Evolutionary conservation across 1,139 yeast species (phyloP).

Genomic region (Saccharomyces hybrid): DNA sequence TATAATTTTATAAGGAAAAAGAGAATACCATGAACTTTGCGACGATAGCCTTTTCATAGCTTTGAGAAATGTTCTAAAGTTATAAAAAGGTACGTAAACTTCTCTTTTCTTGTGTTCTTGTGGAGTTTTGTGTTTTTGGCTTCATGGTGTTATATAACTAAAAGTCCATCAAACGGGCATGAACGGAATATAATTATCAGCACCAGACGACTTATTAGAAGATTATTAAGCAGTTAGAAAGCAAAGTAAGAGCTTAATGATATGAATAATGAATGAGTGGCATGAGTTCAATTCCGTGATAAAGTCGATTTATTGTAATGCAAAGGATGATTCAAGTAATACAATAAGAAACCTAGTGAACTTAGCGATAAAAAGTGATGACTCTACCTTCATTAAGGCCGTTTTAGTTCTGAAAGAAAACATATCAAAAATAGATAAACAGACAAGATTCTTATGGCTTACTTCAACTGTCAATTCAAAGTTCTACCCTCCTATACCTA

Average conservation of each 20-base stretch:
- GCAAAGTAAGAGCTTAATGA: not conserved
- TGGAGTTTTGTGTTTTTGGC: not conserved
- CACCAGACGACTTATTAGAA: not conserved
- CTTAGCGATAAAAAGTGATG: constrained; percentile 10
- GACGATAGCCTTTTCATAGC: not conserved
- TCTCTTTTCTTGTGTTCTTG: not conserved
- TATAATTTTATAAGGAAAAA: not conserved
- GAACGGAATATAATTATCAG: not conserved
- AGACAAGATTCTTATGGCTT: constrained; percentile 39
- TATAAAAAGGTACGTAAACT: not conserved
- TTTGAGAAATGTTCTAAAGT: not conserved
- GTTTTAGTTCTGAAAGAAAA: constrained; percentile 14
- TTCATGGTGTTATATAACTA: not conserved
- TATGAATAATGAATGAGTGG: constrained; percentile 8
- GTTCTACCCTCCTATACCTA: constrained; percentile 36
- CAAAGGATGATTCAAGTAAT: not conserved
- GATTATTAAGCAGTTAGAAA: not conserved
- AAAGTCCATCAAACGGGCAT: not conserved
- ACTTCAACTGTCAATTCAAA: constrained; percentile 35
- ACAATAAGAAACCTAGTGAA: not conserved
- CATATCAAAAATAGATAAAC: constrained; percentile 12
- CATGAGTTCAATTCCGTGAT: constrained; percentile 10
- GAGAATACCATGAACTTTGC: not conserved
- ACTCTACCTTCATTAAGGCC: constrained; percentile 11
- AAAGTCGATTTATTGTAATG: constrained; percentile 7